phyloP scores from a whole-genome alignment of 2,329 filamentous ascomycete species.

The Neoarthrinium moseri region DNA sequence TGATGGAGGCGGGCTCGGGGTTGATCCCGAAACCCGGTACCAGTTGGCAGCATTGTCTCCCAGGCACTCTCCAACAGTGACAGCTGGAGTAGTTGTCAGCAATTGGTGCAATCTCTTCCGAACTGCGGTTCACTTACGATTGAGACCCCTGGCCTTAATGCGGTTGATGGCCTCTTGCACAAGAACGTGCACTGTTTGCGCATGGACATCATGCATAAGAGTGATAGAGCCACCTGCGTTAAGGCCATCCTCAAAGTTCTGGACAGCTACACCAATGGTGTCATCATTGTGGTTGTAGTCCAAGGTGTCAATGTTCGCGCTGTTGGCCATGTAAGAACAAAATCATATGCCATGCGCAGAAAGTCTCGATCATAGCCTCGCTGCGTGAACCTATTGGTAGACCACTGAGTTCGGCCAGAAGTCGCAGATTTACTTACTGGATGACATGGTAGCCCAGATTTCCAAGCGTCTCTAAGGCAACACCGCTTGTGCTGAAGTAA shows the following conservation, averaged over 20 bases:
- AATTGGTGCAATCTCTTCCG: background rate
- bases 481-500: slow-evolving; percentile 37
- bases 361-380: too few species aligned
- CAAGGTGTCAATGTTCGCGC: slow-evolving; percentile 43
- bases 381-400: too few species aligned
- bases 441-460: slow-evolving; percentile 48
- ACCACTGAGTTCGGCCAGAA: too few species aligned
- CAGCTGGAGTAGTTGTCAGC: slow-evolving; percentile 2
- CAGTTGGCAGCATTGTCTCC: slow-evolving; percentile 14
- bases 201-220: slow-evolving; percentile 35
- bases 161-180: slow-evolving; percentile 29
- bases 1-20: background rate
- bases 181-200: slow-evolving; percentile 31
- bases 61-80: slow-evolving; percentile 14
- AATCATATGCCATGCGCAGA: too few species aligned
- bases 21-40: slow-evolving; percentile 7
- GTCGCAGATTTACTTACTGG: too few species aligned
- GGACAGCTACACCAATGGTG: slow-evolving; percentile 26
- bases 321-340: background rate
- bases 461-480: slow-evolving; percentile 33
- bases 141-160: slow-evolving; percentile 9
- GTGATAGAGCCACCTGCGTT: slow-evolving; percentile 29
- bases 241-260: slow-evolving; percentile 29
- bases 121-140: slow-evolving; percentile 3
- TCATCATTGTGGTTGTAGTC: slow-evolving; percentile 37